A percentile compares a stretch with the other conserved stretches of the same genome.
These are phyloP conservation scores for Aspergillus costaricaensis DNA, from an alignment of 2,329 filamentous ascomycete species.

Conservation along the genomic window DNA sequence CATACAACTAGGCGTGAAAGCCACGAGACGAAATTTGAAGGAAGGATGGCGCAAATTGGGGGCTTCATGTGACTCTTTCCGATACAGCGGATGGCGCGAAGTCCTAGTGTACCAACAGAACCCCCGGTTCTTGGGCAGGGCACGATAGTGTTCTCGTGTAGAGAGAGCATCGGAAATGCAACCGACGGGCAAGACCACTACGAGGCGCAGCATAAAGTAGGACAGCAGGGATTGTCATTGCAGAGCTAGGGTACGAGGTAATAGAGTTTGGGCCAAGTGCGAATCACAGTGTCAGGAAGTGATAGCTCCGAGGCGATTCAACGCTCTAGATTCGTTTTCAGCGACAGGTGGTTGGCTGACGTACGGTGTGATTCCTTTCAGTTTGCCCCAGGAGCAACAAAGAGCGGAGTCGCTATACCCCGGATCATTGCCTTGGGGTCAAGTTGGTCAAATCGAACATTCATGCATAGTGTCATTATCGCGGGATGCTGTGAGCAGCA, in stretches of 20 bases:
- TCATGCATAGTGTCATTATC: neutral
- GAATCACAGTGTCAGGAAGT: neutral
- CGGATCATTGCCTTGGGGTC: neutral
- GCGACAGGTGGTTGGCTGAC: neutral
- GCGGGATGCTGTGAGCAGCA: neutral
- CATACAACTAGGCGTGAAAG: neutral
- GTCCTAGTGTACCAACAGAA: neutral
- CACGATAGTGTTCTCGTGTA: neutral
- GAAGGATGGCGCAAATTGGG: neutral
- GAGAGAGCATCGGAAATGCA: neutral
- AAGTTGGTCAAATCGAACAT: neutral
- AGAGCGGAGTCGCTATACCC: neutral
- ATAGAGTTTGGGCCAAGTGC: neutral
- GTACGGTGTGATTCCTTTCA: neutral
- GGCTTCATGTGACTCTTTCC: neutral
- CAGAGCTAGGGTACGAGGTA: neutral
- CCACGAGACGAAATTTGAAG: neutral
- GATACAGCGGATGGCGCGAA: neutral
- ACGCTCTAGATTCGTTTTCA: neutral
- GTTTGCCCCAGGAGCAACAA: neutral
- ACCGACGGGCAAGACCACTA: neutral
- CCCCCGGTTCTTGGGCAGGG: neutral
- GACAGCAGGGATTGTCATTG: neutral
- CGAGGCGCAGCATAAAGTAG: neutral
- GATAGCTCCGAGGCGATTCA: neutral